A percentile compares a stretch with the other conserved stretches of the same genome.
These are phyloP conservation scores for Omphalotus olearius DNA, from an alignment of 1,284 basidiomycete genomes.

Conservation along the genomic window DNA sequence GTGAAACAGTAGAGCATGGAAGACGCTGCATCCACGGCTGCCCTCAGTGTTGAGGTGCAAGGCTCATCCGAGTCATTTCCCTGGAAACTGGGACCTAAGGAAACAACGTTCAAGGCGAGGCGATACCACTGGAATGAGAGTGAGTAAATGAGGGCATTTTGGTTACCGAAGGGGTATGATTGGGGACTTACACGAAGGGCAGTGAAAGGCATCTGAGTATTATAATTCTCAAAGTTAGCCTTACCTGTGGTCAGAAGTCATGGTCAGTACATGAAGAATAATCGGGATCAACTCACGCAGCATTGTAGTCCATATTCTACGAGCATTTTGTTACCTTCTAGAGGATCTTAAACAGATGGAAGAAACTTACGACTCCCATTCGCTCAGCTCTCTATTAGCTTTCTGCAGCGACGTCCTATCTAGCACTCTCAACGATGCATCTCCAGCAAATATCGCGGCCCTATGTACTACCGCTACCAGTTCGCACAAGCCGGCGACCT, in stretches of 20 bases:
- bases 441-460: conserved; percentile 9
- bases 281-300: too few species aligned
- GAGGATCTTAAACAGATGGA: not conserved
- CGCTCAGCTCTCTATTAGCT: conserved; percentile 7
- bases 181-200: conserved; percentile 7
- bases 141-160: not conserved
- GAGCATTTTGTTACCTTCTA: not conserved
- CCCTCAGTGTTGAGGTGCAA: not conserved
- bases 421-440: conserved; percentile 6
- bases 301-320: too few species aligned
- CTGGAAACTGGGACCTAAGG: conserved; percentile 7
- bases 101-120: conserved; percentile 7
- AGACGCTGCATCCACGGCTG: conserved; percentile 7
- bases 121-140: conserved; percentile 6
- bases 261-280: not conserved
- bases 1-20: conserved; percentile 8
- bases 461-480: conserved; percentile 6
- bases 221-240: conserved; percentile 1
- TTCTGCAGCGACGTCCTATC: conserved; percentile 9
- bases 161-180: not conserved
- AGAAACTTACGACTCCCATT: conserved; percentile 11
- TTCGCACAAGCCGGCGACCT: conserved; percentile 10
- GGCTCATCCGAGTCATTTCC: not conserved
- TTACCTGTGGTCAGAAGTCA: not conserved
- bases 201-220: conserved; percentile 13